Evolutionary conservation across 176 grass and related monocot species (phyloP), one percentile per base, ranked within the genome.

Genomic region (Poa annua): DNA sequence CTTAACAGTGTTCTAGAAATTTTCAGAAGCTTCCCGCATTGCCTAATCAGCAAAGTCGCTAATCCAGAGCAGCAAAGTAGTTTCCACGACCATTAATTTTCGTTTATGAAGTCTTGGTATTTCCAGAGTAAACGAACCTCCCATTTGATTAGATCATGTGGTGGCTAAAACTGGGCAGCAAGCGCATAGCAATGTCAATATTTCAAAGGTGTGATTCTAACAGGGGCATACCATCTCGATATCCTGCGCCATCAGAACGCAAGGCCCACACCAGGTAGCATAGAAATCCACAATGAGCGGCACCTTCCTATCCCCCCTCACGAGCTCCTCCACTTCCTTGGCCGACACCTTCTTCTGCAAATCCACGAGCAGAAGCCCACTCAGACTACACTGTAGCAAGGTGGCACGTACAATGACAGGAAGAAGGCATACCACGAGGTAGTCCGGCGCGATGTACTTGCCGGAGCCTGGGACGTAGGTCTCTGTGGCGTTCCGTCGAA

Each of bases 181-280:
- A 34, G 33, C 10, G 41, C n/a, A 13, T 39, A 15, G 52, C 17
- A 74, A 79, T 17, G 2, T 29, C 71, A n/a, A 68, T 56, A 81
- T 50, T 38, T 66, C 32, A 66, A 66, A 25, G 10, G 50, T 52
- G 44, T 22, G 6, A 44, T 79, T 35, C 65, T 34, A 64, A 25
- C n/a, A 67, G 71, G 57, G 26, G 61, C 61, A 33, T 64, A 64
- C 61, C 70, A 29, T 73, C 44, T 73, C 70, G 70, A 73, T 19
- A 16, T 73, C 92, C 84, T 94, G 95, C 7, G 95, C 95, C 95
- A 98, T 98, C n/a, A 85, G 75, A 67, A 94, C 81, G 38, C 95
- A 98, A 1, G 95, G 95, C 19, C 92, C 92, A 72, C 92, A 94
- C 92, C 92, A 94, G 11, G 92, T 94, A 15, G 91, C 88, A 26